phyloP scores from a whole-genome alignment of 2,329 filamentous ascomycete genomes.

The Pseudogymnoascus sp. region DNA sequence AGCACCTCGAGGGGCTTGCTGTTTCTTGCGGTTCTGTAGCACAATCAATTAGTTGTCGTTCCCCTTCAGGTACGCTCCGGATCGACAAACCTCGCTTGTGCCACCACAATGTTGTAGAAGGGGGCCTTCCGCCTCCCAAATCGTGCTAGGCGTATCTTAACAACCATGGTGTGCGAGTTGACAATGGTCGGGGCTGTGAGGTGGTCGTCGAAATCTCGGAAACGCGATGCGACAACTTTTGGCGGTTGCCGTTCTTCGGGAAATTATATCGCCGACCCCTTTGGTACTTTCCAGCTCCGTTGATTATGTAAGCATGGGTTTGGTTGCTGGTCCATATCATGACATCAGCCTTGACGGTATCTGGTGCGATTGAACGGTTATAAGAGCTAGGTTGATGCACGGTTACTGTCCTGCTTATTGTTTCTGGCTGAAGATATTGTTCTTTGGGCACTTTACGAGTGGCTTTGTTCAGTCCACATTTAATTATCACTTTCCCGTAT shows the following conservation, averaged over 20 bases:
- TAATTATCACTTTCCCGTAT: not conserved
- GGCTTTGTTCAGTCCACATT: not conserved
- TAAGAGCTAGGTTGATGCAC: not conserved
- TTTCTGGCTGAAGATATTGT: not conserved
- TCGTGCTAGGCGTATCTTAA: constrained; percentile 87
- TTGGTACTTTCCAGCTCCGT: not conserved
- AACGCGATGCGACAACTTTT: constrained; percentile 9
- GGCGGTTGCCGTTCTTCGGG: not conserved
- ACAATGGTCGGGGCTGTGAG: constrained; percentile 12
- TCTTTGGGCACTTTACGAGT: not conserved
- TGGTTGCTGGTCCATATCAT: not conserved
- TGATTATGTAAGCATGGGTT: not conserved
- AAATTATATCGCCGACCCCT: not conserved
- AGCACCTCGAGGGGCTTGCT: constrained; percentile 90
- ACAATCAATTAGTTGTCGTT: not conserved
- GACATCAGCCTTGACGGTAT: not conserved
- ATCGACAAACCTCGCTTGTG: constrained; percentile 69
- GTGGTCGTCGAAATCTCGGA: constrained; percentile 11
- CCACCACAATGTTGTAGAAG: constrained; percentile 95
- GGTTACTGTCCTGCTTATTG: not conserved
- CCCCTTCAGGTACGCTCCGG: not conserved
- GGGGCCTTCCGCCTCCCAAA: constrained; percentile 85
- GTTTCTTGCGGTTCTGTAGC: constrained; percentile 69
- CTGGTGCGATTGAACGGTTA: not conserved
- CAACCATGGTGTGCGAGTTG: constrained; percentile 59